Conservation (phyloP, 177 flowering plant species). For the Telopea speciosissima region DNA sequence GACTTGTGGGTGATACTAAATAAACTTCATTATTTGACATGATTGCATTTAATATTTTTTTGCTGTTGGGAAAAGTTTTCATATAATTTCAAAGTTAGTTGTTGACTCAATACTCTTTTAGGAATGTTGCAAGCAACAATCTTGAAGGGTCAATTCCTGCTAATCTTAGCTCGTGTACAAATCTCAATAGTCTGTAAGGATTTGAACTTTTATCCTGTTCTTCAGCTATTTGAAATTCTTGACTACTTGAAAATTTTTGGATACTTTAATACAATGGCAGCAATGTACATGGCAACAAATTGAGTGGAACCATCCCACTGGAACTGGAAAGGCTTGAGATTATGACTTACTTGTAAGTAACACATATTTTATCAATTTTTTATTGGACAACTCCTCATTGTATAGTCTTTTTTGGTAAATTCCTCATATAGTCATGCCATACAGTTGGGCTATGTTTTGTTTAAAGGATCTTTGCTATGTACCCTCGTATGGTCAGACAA, state of each 20-base stretch:
- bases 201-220: not conserved
- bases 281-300: constrained; percentile 63
- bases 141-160: constrained; percentile 75
- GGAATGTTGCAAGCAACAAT: constrained; percentile 68
- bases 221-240: not conserved
- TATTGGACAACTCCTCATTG: not conserved
- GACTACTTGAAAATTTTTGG: not conserved
- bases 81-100: not conserved
- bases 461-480: not conserved
- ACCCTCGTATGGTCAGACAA: not conserved
- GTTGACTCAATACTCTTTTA: constrained; percentile 17
- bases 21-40: not conserved
- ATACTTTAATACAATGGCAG: constrained; percentile 30
- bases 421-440: too few relatives aligned
- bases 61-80: not conserved
- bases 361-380: constrained; percentile 3
- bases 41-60: not conserved
- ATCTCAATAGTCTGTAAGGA: constrained; percentile 75
- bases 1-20: constrained; percentile 47
- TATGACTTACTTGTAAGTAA: constrained; percentile 74
- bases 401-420: too few relatives aligned
- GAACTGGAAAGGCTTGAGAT: constrained; percentile 65
- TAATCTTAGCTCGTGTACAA: constrained; percentile 68
- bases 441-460: not conserved
- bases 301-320: constrained; percentile 72